phyloP scores from a whole-genome alignment of 1,284 basidiomycete genomes.

The Ceratobasidium sp. region DNA sequence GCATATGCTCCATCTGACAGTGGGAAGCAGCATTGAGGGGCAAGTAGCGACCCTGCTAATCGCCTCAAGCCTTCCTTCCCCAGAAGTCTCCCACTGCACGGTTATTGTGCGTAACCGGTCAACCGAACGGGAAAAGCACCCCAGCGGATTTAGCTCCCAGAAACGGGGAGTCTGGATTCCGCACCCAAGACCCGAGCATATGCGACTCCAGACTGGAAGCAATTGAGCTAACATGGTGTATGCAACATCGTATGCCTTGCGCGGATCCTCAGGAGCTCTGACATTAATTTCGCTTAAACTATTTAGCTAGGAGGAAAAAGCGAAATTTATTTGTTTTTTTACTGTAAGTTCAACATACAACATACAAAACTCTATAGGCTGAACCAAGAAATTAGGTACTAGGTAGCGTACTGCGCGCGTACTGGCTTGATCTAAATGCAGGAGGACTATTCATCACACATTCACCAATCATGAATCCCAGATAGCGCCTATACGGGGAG shows the following conservation, averaged over 20 bases:
- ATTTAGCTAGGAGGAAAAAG: conserved; percentile 13
- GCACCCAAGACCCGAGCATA: neutral
- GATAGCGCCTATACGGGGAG: conserved; percentile 45
- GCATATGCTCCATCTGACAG: no score
- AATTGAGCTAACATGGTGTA: conserved; percentile 4
- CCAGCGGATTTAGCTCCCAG: neutral
- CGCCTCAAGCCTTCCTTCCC: neutral
- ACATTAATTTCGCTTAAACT: conserved; percentile 14
- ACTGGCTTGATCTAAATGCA: neutral
- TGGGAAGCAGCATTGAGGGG: neutral
- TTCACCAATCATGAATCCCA: conserved; percentile 46
- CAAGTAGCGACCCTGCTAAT: neutral
- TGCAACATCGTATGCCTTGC: conserved; percentile 2
- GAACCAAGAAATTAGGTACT: neutral
- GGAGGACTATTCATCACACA: neutral
- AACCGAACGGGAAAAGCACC: neutral
- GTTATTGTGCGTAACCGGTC: neutral
- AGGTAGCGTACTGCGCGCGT: neutral
- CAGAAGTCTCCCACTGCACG: neutral
- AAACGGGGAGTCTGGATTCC: neutral
- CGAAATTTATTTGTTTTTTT: conserved; percentile 2
- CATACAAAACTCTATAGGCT: neutral
- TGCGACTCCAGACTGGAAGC: conserved; percentile 7
- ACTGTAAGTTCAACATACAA: conserved; percentile 17
- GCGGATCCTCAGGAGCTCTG: conserved; percentile 18